Base-by-base conservation (phyloP, 2,329 filamentous ascomycete species). In the Lomentospora prolificans region DNA sequence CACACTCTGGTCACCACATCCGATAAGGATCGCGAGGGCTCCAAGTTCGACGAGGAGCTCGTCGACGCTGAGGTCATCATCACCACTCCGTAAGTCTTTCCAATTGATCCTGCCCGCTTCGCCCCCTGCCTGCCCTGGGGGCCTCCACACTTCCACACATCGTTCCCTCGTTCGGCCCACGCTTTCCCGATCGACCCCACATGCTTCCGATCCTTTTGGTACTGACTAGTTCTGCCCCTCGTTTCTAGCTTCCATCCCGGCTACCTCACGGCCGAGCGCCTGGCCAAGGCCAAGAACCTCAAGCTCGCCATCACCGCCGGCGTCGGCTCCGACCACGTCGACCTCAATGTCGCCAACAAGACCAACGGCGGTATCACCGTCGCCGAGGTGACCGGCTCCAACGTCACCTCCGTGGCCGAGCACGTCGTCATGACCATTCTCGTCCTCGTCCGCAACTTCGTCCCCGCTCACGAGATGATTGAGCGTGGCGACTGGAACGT, bases 391-490 rank as follows among this genome's bases (percentile, higher is more conserved):
- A 99, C 94, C 8, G 94, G 94, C 69, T 95, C 88, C 76, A 99
- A 99, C 72, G 94, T 99, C 66, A 91, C 96, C 66, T 97, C 94
- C 53, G 94, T 99, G 61, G 94, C 94, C 58, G 94, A 99, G 83
- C 94, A 99, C 77, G 94, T 99, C 65, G 76, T 99, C 76, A 97
- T 99, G 94, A 99, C 94, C 72, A 97, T 97, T 74, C 87, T 99
- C 54, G 74, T 86, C 62, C 86, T 99, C 55, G 86, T 97, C 72
- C 91, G 94, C 78, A 99, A 99, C 86, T 99, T 96, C 69, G 90
- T 96, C 55, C 94, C 94, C 63, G 91, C 94, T 55, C 94, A 97
- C 78, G 91, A 97, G 80, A 85, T 90, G 81, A 87, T 99, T 68
- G 80, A 85, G 72, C 75, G 76, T 58, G 94, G 94, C 61, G 89